phyloP scores from a whole-genome alignment of 1,139 yeast genomes.

The Yamadazyma triangularis region DNA sequence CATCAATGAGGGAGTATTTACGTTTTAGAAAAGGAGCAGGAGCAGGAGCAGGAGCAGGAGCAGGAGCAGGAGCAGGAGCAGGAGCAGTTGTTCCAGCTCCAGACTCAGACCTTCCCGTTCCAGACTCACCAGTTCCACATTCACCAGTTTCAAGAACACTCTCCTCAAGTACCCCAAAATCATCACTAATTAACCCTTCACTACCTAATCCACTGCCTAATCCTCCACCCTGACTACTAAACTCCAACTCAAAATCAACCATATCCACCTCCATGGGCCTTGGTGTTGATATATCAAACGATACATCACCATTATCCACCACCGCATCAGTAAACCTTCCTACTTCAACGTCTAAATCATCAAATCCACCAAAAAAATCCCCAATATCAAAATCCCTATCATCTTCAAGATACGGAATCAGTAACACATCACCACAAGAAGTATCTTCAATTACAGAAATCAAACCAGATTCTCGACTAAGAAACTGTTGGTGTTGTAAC shows the following conservation, averaged over 20 bases:
- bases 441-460: not conserved
- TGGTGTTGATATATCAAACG: slow-evolving; percentile 4
- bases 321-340: slow-evolving; percentile 1
- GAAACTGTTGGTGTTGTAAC: not conserved
- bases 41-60: not conserved
- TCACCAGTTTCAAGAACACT: too few species aligned
- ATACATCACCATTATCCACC: slow-evolving; percentile 2
- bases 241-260: slow-evolving; percentile 5
- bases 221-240: slow-evolving; percentile 6
- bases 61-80: not conserved
- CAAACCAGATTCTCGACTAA: not conserved
- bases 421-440: not conserved
- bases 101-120: not conserved
- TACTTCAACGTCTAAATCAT: slow-evolving; percentile 3
- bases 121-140: not conserved
- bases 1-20: slow-evolving; percentile 3
- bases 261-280: not conserved
- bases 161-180: too few species aligned
- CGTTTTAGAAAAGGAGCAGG: slow-evolving; percentile 1
- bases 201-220: slow-evolving; percentile 1
- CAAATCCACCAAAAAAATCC: slow-evolving; percentile 7
- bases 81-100: not conserved
- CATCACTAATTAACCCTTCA: not conserved
- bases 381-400: slow-evolving; percentile 5
- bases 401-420: slow-evolving; percentile 3